A percentile compares a stretch with the other conserved stretches of the same genome.
Conservation (phyloP, 140 eudicot genomes). For the Flaveria floridana region DNA sequence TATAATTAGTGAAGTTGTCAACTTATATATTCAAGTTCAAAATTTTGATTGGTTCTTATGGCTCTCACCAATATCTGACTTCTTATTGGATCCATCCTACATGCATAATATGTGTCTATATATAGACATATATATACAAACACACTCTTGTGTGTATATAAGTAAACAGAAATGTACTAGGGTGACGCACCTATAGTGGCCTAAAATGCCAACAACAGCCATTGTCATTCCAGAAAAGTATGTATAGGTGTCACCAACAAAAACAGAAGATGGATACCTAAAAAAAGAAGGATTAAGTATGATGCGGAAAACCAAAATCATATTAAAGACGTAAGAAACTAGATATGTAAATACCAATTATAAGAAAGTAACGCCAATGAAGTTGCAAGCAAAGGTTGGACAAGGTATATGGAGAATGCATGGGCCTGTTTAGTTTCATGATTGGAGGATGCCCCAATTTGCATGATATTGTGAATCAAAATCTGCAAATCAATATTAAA, state of each 20-base stretch:
- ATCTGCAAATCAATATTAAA: slow-evolving; percentile 49
- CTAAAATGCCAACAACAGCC: slow-evolving; percentile 97
- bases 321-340: background rate
- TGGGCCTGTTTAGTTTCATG: slow-evolving; percentile 90
- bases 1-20: background rate
- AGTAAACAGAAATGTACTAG: background rate
- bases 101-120: background rate
- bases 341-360: slow-evolving; percentile 64
- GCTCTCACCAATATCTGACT: background rate
- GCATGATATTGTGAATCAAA: slow-evolving; percentile 86
- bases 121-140: background rate
- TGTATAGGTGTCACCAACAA: slow-evolving; percentile 96
- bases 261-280: slow-evolving; percentile 98
- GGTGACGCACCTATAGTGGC: slow-evolving; percentile 77
- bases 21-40: background rate
- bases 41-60: background rate
- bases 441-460: slow-evolving; percentile 78
- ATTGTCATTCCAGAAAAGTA: slow-evolving; percentile 97
- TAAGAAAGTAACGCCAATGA: slow-evolving; percentile 86
- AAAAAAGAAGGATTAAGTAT: slow-evolving; percentile 15
- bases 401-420: slow-evolving; percentile 91
- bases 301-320: slow-evolving; percentile 10
- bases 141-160: background rate
- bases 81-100: background rate
- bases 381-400: slow-evolving; percentile 89